Conservation (phyloP, 306 rosid species). For the Mucuna pruriens region DNA sequence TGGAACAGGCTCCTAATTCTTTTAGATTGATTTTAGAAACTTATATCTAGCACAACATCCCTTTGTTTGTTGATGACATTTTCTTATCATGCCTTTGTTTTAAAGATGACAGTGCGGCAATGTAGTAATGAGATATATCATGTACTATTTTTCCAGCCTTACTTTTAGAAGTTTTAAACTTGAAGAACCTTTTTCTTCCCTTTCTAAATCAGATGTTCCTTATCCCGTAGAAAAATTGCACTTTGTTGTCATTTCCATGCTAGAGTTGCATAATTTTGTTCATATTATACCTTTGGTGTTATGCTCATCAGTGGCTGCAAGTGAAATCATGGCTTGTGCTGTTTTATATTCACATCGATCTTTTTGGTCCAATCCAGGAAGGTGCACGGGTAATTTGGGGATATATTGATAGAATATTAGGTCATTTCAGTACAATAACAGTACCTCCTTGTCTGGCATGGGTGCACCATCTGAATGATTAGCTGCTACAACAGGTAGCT, state of each 20-base stretch:
- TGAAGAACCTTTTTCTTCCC: not conserved
- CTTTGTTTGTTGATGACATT: not conserved
- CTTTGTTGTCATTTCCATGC: conserved; percentile 24
- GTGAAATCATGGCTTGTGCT: conserved; percentile 26
- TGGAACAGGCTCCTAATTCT: not conserved
- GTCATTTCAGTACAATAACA: conserved; percentile 31
- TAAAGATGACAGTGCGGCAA: not conserved
- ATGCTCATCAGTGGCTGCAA: conserved; percentile 17
- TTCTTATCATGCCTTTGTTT: not conserved
- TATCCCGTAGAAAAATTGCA: not conserved
- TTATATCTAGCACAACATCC: not conserved
- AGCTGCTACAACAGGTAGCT: conserved; percentile 45
- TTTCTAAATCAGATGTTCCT: not conserved
- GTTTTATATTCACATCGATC: not conserved
- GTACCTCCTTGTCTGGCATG: conserved; percentile 65
- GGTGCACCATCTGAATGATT: conserved; percentile 59
- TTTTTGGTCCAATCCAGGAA: conserved; percentile 66
- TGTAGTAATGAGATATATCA: not conserved
- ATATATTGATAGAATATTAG: conserved; percentile 79
- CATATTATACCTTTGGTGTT: not conserved
- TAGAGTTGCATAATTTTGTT: conserved; percentile 15
- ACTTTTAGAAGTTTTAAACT: conserved; percentile 17
- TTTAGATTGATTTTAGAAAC: not conserved
- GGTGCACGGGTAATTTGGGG: conserved; percentile 99
- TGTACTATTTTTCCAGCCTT: conserved; percentile 2